phyloP scores from a whole-genome alignment of 495 filamentous ascomycete species.

The Aspergillus steynii region DNA sequence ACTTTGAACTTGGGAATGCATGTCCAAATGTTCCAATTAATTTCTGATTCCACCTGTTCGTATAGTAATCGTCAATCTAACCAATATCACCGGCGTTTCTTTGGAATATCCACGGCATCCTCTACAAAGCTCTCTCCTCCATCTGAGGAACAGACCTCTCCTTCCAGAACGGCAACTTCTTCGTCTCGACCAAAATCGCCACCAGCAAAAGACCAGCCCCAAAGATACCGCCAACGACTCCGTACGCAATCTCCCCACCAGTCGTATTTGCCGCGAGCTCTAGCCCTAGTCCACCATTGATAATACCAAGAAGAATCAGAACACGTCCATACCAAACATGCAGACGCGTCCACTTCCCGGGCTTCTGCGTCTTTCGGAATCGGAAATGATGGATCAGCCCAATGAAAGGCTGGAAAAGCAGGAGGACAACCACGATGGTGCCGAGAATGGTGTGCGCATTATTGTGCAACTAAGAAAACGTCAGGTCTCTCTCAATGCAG shows the following conservation, averaged over 20 bases:
- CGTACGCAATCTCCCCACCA: conserved; percentile 15
- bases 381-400: conserved; percentile 12
- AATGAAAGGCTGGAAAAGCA: conserved; percentile 17
- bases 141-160: no score
- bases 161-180: no score
- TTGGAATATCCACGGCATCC: no score
- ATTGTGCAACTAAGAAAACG: conserved; percentile 12
- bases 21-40: no score
- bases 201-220: conserved; percentile 10
- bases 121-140: no score
- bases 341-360: conserved; percentile 6
- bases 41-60: no score
- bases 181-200: neutral
- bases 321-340: conserved; percentile 19
- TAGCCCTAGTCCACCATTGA: conserved; percentile 17
- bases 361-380: conserved; percentile 5
- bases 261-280: conserved; percentile 11
- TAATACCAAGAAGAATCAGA: conserved; percentile 15
- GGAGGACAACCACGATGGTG: conserved; percentile 14
- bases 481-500: neutral
- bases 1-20: no score
- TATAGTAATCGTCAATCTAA: no score
- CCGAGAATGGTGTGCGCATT: conserved; percentile 18
- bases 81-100: no score
- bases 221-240: conserved; percentile 11